A percentile compares a stretch with the other conserved stretches of the same genome.
phyloP scores from a whole-genome alignment of 192 early-diverging fungal genomes.

The Thamnidium elegans region DNA sequence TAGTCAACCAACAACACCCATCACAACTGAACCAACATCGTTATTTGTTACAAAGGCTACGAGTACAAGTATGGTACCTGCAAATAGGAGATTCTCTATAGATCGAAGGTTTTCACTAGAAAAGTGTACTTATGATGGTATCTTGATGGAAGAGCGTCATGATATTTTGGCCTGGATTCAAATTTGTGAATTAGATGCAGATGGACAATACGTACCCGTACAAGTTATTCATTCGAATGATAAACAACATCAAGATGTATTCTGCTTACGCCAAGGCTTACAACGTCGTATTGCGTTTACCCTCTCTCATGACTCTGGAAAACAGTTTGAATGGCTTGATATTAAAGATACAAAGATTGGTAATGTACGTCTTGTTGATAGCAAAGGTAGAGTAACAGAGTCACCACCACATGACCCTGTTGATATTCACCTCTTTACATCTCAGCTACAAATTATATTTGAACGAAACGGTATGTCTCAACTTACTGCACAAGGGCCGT shows the following conservation, averaged over 20 bases:
- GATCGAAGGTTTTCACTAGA: background rate
- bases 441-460: conserved; percentile 40
- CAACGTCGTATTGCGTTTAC: conserved; percentile 68
- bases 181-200: conserved; percentile 57
- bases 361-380: conserved; percentile 48
- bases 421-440: conserved; percentile 43
- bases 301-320: conserved; percentile 62
- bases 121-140: conserved; percentile 47
- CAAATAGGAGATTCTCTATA: background rate
- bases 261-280: conserved; percentile 72
- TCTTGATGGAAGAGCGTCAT: conserved; percentile 62
- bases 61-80: background rate
- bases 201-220: conserved; percentile 64
- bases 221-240: conserved; percentile 39
- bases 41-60: background rate
- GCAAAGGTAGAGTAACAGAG: conserved; percentile 52
- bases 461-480: conserved; percentile 58
- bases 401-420: conserved; percentile 41
- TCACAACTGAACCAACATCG: background rate
- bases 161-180: conserved; percentile 65
- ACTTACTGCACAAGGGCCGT: conserved; percentile 53
- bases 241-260: conserved; percentile 49
- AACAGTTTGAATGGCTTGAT: conserved; percentile 52
- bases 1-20: background rate
- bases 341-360: conserved; percentile 46